Conservation (phyloP, 2,329 filamentous ascomycete species). For the Geosmithia morbida region DNA sequence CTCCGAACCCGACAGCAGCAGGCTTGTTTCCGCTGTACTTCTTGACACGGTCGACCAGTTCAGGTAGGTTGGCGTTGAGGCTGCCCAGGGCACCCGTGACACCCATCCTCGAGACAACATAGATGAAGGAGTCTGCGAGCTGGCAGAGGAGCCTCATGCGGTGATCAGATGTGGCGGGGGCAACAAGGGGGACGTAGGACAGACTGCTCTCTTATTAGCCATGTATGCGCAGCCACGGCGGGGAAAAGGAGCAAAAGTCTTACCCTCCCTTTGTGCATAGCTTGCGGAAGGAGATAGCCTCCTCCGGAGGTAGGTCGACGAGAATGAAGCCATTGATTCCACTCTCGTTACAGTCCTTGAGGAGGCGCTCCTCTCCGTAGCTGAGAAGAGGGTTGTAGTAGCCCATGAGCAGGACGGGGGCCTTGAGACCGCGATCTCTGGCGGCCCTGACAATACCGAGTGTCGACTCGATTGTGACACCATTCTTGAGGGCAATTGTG, state of each 20-base stretch:
- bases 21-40: slow-evolving; percentile 84
- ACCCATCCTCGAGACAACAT: slow-evolving; percentile 93
- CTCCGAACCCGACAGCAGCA: slow-evolving; percentile 86
- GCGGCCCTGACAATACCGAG: slow-evolving; percentile 76
- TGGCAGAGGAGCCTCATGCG: slow-evolving; percentile 94
- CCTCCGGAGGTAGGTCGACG: slow-evolving; percentile 88
- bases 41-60: slow-evolving; percentile 74
- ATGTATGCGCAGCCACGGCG: background rate
- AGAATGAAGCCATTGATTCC: slow-evolving; percentile 95
- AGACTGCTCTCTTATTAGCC: slow-evolving; percentile 35
- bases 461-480: slow-evolving; percentile 67
- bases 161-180: slow-evolving; percentile 78
- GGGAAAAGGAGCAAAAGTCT: slow-evolving; percentile 12
- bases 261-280: slow-evolving; percentile 65
- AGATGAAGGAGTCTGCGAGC: slow-evolving; percentile 97
- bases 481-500: slow-evolving; percentile 74
- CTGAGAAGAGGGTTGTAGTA: slow-evolving; percentile 96
- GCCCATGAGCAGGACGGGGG: slow-evolving; percentile 88
- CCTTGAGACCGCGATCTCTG: slow-evolving; percentile 59
- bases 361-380: slow-evolving; percentile 83
- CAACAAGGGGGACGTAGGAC: slow-evolving; percentile 94
- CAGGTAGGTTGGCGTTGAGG: slow-evolving; percentile 68
- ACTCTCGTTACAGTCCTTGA: slow-evolving; percentile 69
- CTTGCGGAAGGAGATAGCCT: slow-evolving; percentile 82
- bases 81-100: slow-evolving; percentile 83